phyloP scores from a whole-genome alignment of 805 yeast species.

The Candida schatavii region DNA sequence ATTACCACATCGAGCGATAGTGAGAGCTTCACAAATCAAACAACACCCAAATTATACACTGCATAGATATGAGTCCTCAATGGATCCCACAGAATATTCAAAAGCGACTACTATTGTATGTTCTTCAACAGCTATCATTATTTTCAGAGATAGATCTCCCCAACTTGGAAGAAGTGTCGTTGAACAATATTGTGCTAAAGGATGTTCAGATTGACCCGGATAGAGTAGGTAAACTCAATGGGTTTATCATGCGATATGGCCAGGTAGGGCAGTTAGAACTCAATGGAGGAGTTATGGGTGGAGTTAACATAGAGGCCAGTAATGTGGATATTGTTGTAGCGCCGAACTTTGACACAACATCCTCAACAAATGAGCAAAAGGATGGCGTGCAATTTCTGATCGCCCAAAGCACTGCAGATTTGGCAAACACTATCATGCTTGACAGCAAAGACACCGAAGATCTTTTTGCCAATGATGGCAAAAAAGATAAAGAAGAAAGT shows the following conservation, averaged over 20 bases:
- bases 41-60: too few species aligned
- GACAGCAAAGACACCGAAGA: slow-evolving; percentile 24
- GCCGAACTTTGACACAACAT: slow-evolving; percentile 31
- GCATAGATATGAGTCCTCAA: slow-evolving; percentile 19
- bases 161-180: slow-evolving; percentile 71
- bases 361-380: slow-evolving; percentile 11
- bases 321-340: slow-evolving; percentile 48
- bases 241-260: slow-evolving; percentile 61
- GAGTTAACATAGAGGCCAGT: slow-evolving; percentile 58
- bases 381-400: slow-evolving; percentile 44
- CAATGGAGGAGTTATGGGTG: slow-evolving; percentile 65
- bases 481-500: slow-evolving; percentile 13
- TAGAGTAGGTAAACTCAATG: slow-evolving; percentile 61
- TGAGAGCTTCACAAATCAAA: too few species aligned
- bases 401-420: slow-evolving; percentile 71
- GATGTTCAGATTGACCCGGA: slow-evolving; percentile 74
- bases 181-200: slow-evolving; percentile 49
- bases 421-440: slow-evolving; percentile 59
- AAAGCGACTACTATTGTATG: slow-evolving; percentile 73
- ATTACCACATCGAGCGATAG: too few species aligned
- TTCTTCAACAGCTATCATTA: slow-evolving; percentile 75
- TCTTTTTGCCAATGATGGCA: too few species aligned
- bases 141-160: slow-evolving; percentile 81
- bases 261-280: slow-evolving; percentile 52
- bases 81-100: slow-evolving; percentile 90